These are phyloP conservation scores for Lentinula lateritia DNA, from an alignment of 768 basidiomycete species.

Conservation along the genomic window DNA sequence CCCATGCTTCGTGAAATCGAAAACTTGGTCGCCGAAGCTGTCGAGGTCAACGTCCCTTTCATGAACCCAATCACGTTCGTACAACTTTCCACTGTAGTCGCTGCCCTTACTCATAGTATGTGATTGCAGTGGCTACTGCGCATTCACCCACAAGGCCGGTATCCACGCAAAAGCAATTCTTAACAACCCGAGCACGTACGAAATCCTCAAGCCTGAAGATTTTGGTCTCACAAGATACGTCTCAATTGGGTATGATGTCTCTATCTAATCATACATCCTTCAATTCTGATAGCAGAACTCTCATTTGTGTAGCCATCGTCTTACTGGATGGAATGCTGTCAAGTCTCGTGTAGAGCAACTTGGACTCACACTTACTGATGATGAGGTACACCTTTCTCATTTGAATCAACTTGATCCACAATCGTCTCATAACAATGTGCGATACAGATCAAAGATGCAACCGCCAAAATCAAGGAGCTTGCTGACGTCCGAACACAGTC, in stretches of 20 bases:
- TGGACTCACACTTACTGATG: slow-evolving; percentile 83
- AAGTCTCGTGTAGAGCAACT: slow-evolving; percentile 99
- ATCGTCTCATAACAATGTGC: neutral
- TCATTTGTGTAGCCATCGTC: slow-evolving; percentile 60
- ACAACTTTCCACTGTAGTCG: neutral
- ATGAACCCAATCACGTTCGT: slow-evolving; percentile 89
- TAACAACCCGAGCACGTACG: slow-evolving; percentile 98
- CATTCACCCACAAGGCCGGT: slow-evolving; percentile 99
- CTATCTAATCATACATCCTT: neutral
- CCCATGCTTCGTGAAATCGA: slow-evolving; percentile 97
- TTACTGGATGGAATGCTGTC: slow-evolving; percentile 99
- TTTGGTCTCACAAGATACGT: slow-evolving; percentile 98
- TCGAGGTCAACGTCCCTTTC: slow-evolving; percentile 97
- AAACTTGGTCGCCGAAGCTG: slow-evolving; percentile 97
- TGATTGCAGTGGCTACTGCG: slow-evolving; percentile 83
- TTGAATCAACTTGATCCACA: neutral
- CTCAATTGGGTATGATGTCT: slow-evolving; percentile 72
- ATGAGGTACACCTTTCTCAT: slow-evolving; percentile 50
- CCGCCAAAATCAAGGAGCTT: slow-evolving; percentile 98
- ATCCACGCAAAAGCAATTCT: slow-evolving; percentile 99
- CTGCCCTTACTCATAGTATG: neutral
- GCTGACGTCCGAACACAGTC: slow-evolving; percentile 97
- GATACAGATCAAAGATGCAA: slow-evolving; percentile 89
- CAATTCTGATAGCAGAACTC: neutral
- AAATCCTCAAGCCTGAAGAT: slow-evolving; percentile 98